Base-by-base conservation (phyloP, 2,329 filamentous ascomycete genomes). In the Aspergillus tubingensis region DNA sequence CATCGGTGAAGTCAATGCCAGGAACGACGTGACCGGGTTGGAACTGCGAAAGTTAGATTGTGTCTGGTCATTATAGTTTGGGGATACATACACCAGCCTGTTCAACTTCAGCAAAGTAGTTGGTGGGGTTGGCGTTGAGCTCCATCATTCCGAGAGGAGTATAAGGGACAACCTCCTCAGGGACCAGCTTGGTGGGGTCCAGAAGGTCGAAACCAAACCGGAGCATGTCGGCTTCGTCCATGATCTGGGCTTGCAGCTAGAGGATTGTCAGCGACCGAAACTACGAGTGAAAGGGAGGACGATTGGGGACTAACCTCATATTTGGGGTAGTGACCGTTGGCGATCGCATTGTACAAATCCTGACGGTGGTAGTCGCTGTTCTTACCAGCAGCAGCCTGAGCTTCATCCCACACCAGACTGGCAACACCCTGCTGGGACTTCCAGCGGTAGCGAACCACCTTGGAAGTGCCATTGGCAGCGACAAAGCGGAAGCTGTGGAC, bases 81-180 rank as follows among this genome's bases (percentile, higher is more conserved):
- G 19, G 21, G 17, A 11, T 13, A 3, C 79, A 59, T 74, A 86
- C 84, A 83, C 86, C 86, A 65, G 87, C 78, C 70, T 92, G 89
- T 73, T 92, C 90, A 0, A 88, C 90, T 75, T 92, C 89, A 5
- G 89, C 85, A 71, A 92, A 92, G 77, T 90, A 92, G 74, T 92
- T 91, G 52, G 80, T 80, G 0, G 88, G 87, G 70, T 92, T 91
- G 30, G 82, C 82, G 74, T 92, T 86, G 56, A 92, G 72, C 60
- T 86, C 86, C 77, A 92, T 81, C 62, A 88, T 84, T 38, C 90
- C 90, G 10, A 92, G 77, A 25, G 82, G 82, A 5, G 84, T 85
- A 38, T 91, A 82, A 3, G 90, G 90, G 1, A 87, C 88, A 8
- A 85, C 68, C 65, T 92, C 89, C 67, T 91, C 87, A 0, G 89